Percentiles rank a stretch among this genome's conserved stretches.
phyloP scores from a whole-genome alignment of 805 yeast genomes.

The Cyberlindnera japonica region DNA sequence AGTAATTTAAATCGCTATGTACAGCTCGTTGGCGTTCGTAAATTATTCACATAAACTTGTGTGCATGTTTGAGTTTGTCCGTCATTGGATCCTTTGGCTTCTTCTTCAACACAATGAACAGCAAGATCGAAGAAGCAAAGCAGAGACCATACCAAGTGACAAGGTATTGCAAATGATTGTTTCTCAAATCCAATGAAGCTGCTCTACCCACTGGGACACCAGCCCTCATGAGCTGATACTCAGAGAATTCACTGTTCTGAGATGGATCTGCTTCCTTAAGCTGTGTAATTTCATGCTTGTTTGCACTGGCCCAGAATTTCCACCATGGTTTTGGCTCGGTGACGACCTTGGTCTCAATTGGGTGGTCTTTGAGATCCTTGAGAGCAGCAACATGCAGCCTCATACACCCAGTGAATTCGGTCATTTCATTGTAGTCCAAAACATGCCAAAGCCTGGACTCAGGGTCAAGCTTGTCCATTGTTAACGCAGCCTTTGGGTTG shows the following conservation, averaged over 20 bases:
- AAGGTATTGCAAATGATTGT: conserved; percentile 88
- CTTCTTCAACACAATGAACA: conserved; percentile 50
- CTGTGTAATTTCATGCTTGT: conserved; percentile 11
- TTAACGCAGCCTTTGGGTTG: conserved; percentile 55
- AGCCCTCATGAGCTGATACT: conserved; percentile 59
- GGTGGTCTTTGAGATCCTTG: conserved; percentile 61
- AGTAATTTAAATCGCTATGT: background rate
- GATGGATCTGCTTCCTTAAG: conserved; percentile 6
- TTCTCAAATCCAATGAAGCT: conserved; percentile 78
- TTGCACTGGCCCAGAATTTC: conserved; percentile 25
- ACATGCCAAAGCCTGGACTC: conserved; percentile 71
- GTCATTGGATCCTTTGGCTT: conserved; percentile 35
- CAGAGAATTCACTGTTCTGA: conserved; percentile 40
- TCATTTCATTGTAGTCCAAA: conserved; percentile 81
- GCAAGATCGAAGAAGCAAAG: conserved; percentile 64
- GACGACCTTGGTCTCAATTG: conserved; percentile 37
- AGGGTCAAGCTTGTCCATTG: conserved; percentile 67
- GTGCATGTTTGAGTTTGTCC: conserved; percentile 50
- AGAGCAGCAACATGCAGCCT: conserved; percentile 78
- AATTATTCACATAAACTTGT: conserved; percentile 33
- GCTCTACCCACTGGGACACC: conserved; percentile 89
- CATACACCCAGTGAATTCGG: conserved; percentile 56
- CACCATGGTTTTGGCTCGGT: conserved; percentile 28
- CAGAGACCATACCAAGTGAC: conserved; percentile 94
- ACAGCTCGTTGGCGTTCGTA: background rate